phyloP scores from a whole-genome alignment of 495 filamentous ascomycete genomes.

The Aspergillus sclerotioniger region DNA sequence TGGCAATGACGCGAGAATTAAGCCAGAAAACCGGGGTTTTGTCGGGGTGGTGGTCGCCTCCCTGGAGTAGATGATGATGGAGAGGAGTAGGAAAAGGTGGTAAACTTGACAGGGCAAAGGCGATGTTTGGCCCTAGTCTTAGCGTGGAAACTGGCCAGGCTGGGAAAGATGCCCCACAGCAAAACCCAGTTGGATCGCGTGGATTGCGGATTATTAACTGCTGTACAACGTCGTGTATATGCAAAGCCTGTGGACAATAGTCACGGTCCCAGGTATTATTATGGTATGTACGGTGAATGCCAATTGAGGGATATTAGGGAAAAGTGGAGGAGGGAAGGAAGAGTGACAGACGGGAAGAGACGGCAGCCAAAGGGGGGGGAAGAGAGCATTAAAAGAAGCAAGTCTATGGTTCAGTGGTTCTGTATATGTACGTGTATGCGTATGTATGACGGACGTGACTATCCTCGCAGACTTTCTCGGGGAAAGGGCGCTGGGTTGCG shows the following conservation, averaged over 20 bases:
- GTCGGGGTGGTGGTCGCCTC: slow-evolving; percentile 3
- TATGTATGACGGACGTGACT: slow-evolving; percentile 9
- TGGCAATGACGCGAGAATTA: slow-evolving; percentile 26
- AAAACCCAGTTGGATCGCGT: slow-evolving; percentile 35
- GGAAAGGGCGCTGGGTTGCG: not conserved
- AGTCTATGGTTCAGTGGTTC: not conserved
- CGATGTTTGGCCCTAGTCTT: slow-evolving; percentile 51
- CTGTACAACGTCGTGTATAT: slow-evolving; percentile 10
- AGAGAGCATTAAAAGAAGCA: slow-evolving; percentile 1
- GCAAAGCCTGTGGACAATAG: not conserved
- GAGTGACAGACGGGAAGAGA: not conserved
- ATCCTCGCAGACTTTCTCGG: not conserved
- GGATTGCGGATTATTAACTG: slow-evolving; percentile 23
- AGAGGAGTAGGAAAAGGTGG: slow-evolving; percentile 37
- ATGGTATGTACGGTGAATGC: slow-evolving; percentile 14
- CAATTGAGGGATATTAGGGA: not conserved
- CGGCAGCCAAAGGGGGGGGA: not conserved
- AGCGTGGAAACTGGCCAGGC: slow-evolving; percentile 45
- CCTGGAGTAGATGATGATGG: slow-evolving; percentile 19
- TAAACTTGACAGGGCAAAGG: slow-evolving; percentile 41
- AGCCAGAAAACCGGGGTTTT: slow-evolving; percentile 18
- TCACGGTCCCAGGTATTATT: slow-evolving; percentile 4
- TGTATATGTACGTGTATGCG: slow-evolving; percentile 4
- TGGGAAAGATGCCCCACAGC: slow-evolving; percentile 43
- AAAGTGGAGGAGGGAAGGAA: not conserved